Percentiles rank a stretch among this genome's conserved stretches.
phyloP scores from a whole-genome alignment of 305 asterid species.

The Solanum hybrid region DNA sequence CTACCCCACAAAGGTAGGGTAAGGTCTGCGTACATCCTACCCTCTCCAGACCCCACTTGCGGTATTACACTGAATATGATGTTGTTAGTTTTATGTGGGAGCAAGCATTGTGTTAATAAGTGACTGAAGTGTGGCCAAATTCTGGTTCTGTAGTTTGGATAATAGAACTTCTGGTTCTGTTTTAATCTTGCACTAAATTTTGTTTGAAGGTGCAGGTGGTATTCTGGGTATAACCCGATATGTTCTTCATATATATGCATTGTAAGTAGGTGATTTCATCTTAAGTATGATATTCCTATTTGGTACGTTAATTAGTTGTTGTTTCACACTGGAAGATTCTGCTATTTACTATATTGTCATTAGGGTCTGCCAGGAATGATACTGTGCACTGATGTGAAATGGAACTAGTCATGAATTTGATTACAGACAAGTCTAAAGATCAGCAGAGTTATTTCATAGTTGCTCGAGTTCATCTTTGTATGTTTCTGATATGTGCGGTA shows the following conservation, averaged over 20 bases:
- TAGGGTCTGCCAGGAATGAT: background rate
- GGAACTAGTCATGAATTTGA: background rate
- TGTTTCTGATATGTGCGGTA: background rate
- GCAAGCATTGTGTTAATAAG: background rate
- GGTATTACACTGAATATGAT: background rate
- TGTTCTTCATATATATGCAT: background rate
- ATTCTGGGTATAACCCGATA: background rate
- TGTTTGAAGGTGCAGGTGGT: background rate
- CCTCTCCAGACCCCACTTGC: background rate
- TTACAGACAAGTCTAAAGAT: background rate
- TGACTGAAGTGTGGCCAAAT: background rate
- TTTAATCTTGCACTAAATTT: background rate
- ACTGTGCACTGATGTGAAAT: background rate
- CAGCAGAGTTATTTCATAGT: background rate
- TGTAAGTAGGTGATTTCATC: background rate
- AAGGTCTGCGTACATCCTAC: background rate
- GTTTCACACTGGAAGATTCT: background rate
- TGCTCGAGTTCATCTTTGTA: background rate
- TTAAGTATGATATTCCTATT: background rate
- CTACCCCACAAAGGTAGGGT: background rate
- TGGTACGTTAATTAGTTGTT: background rate
- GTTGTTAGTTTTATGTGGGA: background rate
- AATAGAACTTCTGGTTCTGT: background rate
- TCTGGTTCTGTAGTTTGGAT: background rate
- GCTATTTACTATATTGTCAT: background rate